Percentiles rank a stretch among this genome's conserved stretches.
Evolutionary conservation across 2,329 filamentous ascomycete genomes (phyloP).

Genomic region (Tolypocladium tropicale): DNA sequence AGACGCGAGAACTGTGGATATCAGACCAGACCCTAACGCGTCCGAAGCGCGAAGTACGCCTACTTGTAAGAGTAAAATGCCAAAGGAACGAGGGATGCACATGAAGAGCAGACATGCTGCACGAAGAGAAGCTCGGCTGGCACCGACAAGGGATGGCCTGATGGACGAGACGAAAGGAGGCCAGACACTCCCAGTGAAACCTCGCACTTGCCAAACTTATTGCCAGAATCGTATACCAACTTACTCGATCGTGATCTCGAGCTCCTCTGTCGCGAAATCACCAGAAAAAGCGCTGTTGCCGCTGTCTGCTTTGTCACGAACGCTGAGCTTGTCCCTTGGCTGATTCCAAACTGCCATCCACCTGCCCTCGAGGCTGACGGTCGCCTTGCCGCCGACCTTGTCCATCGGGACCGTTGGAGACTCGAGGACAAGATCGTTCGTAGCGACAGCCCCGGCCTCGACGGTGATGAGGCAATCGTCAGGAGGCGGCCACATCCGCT

Average conservation of each 20-base stretch:
- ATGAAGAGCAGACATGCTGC: too few species aligned
- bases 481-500: conserved; percentile 24
- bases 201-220: background rate
- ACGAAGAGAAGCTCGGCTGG: too few species aligned
- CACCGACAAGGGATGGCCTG: too few species aligned
- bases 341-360: conserved; percentile 26
- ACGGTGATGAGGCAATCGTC: conserved; percentile 22
- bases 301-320: conserved; percentile 4
- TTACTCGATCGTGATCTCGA: conserved; percentile 5
- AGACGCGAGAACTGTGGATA: too few species aligned
- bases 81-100: too few species aligned
- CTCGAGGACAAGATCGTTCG: conserved; percentile 20
- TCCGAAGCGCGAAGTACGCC: too few species aligned
- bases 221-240: too few species aligned
- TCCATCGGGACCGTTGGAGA: conserved; percentile 20
- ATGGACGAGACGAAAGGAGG: too few species aligned
- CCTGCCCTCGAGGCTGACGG: conserved; percentile 19
- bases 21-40: too few species aligned
- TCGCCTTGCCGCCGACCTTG: conserved; percentile 18
- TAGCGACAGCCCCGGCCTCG: conserved; percentile 20
- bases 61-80: too few species aligned
- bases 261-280: conserved; percentile 4
- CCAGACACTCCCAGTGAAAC: background rate
- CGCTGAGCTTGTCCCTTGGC: conserved; percentile 8
- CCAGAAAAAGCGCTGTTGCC: conserved; percentile 4